Percentiles rank a stretch among this genome's conserved stretches.
These are phyloP conservation scores for Pestalotiopsis sp. DNA, from an alignment of 2,329 filamentous ascomycete genomes.

Conservation along the genomic window DNA sequence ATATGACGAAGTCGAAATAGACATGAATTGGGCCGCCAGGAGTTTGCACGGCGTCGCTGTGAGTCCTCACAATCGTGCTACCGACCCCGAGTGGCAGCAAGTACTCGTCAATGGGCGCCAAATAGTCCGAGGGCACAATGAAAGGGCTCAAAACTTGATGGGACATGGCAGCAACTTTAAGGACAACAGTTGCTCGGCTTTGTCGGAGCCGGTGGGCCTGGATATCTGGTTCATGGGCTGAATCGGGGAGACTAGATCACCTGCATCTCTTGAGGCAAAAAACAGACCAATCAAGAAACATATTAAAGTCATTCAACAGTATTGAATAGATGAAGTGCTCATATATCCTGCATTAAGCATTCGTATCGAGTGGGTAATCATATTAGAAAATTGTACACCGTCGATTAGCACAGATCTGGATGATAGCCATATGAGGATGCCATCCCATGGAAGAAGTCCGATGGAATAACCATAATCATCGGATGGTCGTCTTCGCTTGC, in stretches of 20 bases:
- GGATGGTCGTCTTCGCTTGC: background rate
- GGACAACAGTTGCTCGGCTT: background rate
- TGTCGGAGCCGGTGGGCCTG: background rate
- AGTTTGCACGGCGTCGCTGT: too few species aligned
- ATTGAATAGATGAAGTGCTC: background rate
- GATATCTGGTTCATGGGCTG: background rate
- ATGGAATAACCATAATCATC: background rate
- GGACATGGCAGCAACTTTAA: background rate
- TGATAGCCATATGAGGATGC: background rate
- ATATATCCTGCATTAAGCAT: background rate
- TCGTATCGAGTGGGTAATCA: background rate
- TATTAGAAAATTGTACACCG: background rate
- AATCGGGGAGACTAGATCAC: background rate
- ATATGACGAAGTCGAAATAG: too few species aligned
- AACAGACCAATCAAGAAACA: background rate
- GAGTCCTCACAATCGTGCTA: too few species aligned
- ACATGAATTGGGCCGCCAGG: too few species aligned
- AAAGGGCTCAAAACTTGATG: too few species aligned
- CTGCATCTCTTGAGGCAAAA: background rate
- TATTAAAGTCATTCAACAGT: background rate
- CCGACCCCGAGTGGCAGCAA: too few species aligned
- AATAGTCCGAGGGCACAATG: too few species aligned
- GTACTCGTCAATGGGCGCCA: too few species aligned
- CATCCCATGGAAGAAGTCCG: background rate
- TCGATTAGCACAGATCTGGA: background rate